phyloP scores from a whole-genome alignment of 305 asterid species.

The Plantago rigida region DNA sequence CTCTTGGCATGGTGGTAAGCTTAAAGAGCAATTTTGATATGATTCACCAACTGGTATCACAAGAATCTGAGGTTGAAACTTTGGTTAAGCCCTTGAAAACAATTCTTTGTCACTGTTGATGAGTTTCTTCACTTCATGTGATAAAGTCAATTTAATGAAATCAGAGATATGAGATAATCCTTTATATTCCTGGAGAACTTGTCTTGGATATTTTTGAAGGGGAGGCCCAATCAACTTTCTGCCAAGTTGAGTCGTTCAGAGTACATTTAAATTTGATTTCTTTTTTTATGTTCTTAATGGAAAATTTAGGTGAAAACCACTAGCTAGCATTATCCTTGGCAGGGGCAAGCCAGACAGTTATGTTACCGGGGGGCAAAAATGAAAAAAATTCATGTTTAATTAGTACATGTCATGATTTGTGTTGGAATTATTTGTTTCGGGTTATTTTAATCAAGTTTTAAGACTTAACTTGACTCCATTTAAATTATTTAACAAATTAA shows the following conservation, averaged over 20 bases:
- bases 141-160: neutral
- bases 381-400: too few species aligned
- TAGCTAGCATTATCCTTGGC: constrained; percentile 5
- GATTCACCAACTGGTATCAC: constrained; percentile 13
- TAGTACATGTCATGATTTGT: too few species aligned
- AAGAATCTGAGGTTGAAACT: neutral
- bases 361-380: neutral
- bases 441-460: too few species aligned
- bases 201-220: constrained; percentile 13
- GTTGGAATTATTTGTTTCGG: too few species aligned
- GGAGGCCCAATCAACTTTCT: constrained; percentile 9
- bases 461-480: too few species aligned
- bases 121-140: too few species aligned
- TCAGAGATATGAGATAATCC: constrained; percentile 3
- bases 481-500: too few species aligned
- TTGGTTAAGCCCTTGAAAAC: neutral
- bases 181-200: constrained; percentile 9
- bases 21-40: constrained; percentile 23
- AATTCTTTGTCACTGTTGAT: too few species aligned
- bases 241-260: constrained; percentile 20
- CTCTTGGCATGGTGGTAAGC: constrained; percentile 99
- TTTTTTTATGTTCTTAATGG: neutral
- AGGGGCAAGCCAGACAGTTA: neutral
- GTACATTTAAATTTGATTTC: neutral
- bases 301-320: neutral